A percentile compares a stretch with the other conserved stretches of the same genome.
Evolutionary conservation across 1,284 basidiomycete genomes (phyloP).

Genomic region (Hymenochaete sp.): DNA sequence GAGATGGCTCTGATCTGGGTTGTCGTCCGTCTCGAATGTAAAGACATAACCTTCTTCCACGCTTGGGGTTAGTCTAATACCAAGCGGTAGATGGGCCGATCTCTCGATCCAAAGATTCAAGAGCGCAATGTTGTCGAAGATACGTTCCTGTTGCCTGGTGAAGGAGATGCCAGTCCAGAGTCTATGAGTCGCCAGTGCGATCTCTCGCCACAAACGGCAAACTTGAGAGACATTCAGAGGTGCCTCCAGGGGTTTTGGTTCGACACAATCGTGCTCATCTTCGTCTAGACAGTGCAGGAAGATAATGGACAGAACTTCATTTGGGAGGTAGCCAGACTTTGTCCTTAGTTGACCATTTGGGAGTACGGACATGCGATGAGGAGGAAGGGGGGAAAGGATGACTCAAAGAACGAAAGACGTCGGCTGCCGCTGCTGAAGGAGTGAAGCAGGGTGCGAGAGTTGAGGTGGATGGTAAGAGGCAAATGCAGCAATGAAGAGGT

Average conservation of each 20-base stretch:
- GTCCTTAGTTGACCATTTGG: slow-evolving; percentile 3
- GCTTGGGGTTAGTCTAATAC: not conserved
- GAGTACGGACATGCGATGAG: slow-evolving; percentile 6
- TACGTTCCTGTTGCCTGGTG: not conserved
- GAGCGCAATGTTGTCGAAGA: not conserved
- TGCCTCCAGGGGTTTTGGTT: slow-evolving; percentile 1
- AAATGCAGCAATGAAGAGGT: not conserved
- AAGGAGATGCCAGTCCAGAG: slow-evolving; percentile 7
- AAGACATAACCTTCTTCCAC: not conserved
- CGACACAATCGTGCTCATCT: not conserved
- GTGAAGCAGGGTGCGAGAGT: not conserved
- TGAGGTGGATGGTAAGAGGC: not conserved
- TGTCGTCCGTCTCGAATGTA: no score
- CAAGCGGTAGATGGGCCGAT: slow-evolving; percentile 4
- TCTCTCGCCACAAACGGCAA: slow-evolving; percentile 10
- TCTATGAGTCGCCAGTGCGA: slow-evolving; percentile 5
- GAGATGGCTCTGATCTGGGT: not conserved
- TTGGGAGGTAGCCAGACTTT: slow-evolving; percentile 3
- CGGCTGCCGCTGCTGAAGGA: not conserved
- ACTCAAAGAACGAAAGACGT: not conserved
- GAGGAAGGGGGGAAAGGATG: not conserved
- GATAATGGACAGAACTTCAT: slow-evolving; percentile 10
- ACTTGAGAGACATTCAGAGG: slow-evolving; percentile 5
- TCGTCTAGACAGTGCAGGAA: slow-evolving; percentile 7
- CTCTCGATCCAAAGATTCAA: slow-evolving; percentile 6